These are phyloP conservation scores for Pichia sp. DNA, from an alignment of 1,139 yeast species.

Conservation along the genomic window DNA sequence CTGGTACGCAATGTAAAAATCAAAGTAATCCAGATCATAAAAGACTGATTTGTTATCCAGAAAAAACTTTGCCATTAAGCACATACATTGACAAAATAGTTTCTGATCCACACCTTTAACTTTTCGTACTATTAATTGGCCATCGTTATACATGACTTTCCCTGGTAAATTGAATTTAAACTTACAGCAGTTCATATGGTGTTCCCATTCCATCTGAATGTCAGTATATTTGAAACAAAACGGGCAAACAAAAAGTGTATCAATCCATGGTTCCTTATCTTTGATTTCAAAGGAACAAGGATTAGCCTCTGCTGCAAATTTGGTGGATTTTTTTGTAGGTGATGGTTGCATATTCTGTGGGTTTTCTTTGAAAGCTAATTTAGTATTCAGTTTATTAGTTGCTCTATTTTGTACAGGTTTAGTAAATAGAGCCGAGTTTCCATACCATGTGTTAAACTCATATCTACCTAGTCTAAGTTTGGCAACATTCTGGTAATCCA, in stretches of 20 bases:
- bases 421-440: slow-evolving; percentile 68
- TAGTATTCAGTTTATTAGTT: background rate
- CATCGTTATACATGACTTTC: slow-evolving; percentile 60
- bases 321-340: background rate
- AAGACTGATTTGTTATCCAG: slow-evolving; percentile 89
- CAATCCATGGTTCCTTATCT: slow-evolving; percentile 44
- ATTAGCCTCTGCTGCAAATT: background rate
- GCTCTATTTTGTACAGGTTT: slow-evolving; percentile 8
- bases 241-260: slow-evolving; percentile 66
- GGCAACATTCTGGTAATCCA: slow-evolving; percentile 57
- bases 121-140: slow-evolving; percentile 49
- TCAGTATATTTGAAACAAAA: slow-evolving; percentile 78
- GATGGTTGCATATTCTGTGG: slow-evolving; percentile 14
- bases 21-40: slow-evolving; percentile 72
- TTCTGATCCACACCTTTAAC: slow-evolving; percentile 61
- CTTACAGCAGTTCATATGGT: slow-evolving; percentile 38
- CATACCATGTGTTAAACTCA: slow-evolving; percentile 78
- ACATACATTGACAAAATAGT: slow-evolving; percentile 74
- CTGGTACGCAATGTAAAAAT: slow-evolving; percentile 71
- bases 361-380: slow-evolving; percentile 8
- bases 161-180: slow-evolving; percentile 53
- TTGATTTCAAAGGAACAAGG: background rate
- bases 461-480: slow-evolving; percentile 61
- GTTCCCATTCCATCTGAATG: slow-evolving; percentile 23
- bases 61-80: slow-evolving; percentile 80